Evolutionary conservation across 257 asterid species (phyloP).

Genomic region (Thymus quinquecostatus): DNA sequence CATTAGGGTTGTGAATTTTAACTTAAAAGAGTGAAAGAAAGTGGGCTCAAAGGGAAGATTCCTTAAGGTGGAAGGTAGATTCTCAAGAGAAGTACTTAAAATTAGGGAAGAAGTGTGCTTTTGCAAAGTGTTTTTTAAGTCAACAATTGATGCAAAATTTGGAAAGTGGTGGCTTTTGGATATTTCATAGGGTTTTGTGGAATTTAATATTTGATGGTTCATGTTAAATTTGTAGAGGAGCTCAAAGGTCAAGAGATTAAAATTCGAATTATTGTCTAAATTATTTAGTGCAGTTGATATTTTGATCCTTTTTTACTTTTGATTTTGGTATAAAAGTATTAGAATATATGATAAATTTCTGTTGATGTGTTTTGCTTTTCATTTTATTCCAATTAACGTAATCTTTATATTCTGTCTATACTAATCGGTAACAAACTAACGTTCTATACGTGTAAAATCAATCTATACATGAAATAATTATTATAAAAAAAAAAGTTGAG

Average conservation of each 20-base stretch:
- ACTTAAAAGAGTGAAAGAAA: conserved; percentile 7
- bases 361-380: too few relatives aligned
- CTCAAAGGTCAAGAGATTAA: not conserved
- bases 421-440: too few relatives aligned
- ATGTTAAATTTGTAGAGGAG: not conserved
- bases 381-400: too few relatives aligned
- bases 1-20: not conserved
- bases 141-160: conserved; percentile 25
- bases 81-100: conserved; percentile 21
- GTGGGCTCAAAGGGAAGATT: conserved; percentile 29
- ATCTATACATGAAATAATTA: too few relatives aligned
- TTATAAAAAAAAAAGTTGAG: too few relatives aligned
- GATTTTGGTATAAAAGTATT: too few relatives aligned
- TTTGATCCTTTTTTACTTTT: too few relatives aligned
- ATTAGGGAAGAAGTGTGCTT: not conserved
- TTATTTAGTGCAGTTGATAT: too few relatives aligned
- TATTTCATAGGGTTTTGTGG: conserved; percentile 2
- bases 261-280: not conserved
- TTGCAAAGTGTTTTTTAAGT: conserved; percentile 8
- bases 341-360: too few relatives aligned
- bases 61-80: conserved; percentile 32
- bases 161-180: conserved; percentile 13
- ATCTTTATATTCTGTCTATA: too few relatives aligned
- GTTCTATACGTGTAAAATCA: too few relatives aligned
- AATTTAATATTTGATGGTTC: conserved; percentile 29